Conservation (phyloP, 495 filamentous ascomycete species). For the Penicillium pulvis region DNA sequence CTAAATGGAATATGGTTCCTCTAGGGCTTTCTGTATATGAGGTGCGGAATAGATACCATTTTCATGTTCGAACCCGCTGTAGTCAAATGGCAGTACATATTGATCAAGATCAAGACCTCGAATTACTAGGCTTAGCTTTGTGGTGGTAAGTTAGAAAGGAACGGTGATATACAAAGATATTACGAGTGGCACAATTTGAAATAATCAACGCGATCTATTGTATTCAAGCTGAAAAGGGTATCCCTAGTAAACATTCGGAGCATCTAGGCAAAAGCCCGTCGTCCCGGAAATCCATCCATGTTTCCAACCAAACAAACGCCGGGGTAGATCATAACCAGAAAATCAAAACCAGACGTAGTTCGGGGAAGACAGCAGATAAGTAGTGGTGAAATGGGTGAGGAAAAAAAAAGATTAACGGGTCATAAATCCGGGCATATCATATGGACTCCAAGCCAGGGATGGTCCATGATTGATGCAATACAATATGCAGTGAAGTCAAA, state of each 20-base stretch:
- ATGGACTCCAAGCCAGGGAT: conserved; percentile 30
- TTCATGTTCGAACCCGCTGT: too few relatives aligned
- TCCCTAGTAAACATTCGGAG: conserved; percentile 12
- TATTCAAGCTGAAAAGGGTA: conserved; percentile 14
- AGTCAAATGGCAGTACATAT: too few relatives aligned
- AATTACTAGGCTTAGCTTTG: too few relatives aligned
- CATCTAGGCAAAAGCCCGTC: background rate
- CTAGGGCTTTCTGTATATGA: background rate
- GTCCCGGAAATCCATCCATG: conserved; percentile 4
- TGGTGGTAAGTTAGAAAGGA: too few relatives aligned
- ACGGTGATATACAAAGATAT: background rate
- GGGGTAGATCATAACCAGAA: background rate
- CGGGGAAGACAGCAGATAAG: background rate
- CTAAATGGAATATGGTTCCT: too few relatives aligned
- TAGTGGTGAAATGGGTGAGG: background rate
- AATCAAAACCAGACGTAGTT: background rate
- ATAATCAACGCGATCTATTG: conserved; percentile 14
- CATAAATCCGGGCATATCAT: conserved; percentile 23
- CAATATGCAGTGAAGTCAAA: conserved; percentile 5
- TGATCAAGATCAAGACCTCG: too few relatives aligned
- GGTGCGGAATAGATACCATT: background rate
- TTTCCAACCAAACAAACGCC: conserved; percentile 4
- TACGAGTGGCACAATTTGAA: conserved; percentile 1
- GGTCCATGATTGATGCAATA: conserved; percentile 22
- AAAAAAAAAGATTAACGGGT: conserved; percentile 24